Evolutionary conservation across 805 yeast species (phyloP).

Genomic region (Schizosaccharomyces lindneri): DNA sequence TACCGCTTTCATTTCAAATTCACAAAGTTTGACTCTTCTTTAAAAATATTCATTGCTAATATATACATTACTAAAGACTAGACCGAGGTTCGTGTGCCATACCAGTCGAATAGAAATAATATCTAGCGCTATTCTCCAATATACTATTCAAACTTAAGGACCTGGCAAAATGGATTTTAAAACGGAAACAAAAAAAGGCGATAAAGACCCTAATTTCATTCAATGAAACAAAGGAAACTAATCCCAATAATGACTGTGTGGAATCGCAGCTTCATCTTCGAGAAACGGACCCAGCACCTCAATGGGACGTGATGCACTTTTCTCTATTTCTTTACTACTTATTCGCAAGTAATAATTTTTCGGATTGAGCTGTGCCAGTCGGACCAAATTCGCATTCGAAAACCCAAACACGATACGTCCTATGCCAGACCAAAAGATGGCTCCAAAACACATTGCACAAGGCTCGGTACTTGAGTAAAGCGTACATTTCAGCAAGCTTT

Average conservation of each 20-base stretch:
- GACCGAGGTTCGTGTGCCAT: no score
- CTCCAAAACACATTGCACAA: constrained; percentile 2
- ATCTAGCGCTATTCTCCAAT: no score
- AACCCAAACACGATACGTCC: background rate
- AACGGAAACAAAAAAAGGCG: no score
- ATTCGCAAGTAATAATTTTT: background rate
- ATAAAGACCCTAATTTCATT: no score
- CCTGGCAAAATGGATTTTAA: no score
- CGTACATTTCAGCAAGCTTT: background rate
- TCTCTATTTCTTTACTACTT: background rate
- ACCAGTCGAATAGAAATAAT: no score
- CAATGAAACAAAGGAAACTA: background rate
- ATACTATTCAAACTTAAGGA: no score
- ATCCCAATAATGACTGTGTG: background rate
- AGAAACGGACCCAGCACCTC: background rate
- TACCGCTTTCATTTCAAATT: no score
- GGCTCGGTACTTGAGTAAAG: background rate
- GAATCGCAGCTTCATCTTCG: background rate
- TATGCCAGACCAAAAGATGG: constrained; percentile 1
- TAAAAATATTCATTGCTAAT: no score
- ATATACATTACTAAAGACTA: no score
- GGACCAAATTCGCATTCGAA: background rate
- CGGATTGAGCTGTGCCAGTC: background rate
- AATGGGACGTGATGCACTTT: background rate
- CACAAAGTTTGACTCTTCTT: no score